Percentiles rank a stretch among this genome's conserved stretches.
Conservation (phyloP, 805 yeast genomes). For the Kodamaea sagamina region DNA sequence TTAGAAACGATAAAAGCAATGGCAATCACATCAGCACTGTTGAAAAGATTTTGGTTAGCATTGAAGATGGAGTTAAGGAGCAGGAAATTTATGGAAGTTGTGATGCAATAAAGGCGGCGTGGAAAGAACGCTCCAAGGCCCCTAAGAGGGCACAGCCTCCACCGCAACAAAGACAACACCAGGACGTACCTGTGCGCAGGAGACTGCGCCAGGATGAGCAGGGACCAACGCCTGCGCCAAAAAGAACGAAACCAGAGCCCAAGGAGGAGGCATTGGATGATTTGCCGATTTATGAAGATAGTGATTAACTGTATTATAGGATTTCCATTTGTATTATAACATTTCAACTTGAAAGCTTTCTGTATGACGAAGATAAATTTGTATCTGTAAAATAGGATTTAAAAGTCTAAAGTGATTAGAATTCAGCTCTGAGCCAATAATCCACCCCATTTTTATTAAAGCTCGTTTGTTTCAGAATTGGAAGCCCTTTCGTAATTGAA, state of each 20-base stretch:
- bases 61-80: constrained; percentile 80
- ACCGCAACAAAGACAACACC: constrained; percentile 8
- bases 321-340: constrained; percentile 5
- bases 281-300: constrained; percentile 44
- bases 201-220: constrained; percentile 12
- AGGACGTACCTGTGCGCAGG: constrained; percentile 11
- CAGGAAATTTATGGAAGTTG: constrained; percentile 69
- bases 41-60: constrained; percentile 77
- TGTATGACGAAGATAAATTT: too few relatives aligned
- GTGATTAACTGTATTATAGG: constrained; percentile 25
- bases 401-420: too few relatives aligned
- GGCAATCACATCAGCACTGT: constrained; percentile 86
- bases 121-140: constrained; percentile 51
- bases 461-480: too few relatives aligned
- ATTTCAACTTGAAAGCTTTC: too few relatives aligned
- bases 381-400: too few relatives aligned
- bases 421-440: too few relatives aligned
- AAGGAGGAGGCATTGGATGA: constrained; percentile 28
- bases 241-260: constrained; percentile 12
- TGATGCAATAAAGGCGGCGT: constrained; percentile 54
- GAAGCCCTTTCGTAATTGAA: too few relatives aligned
- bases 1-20: constrained; percentile 87
- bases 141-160: constrained; percentile 12
- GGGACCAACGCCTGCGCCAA: constrained; percentile 12
- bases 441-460: too few relatives aligned